Evolutionary conservation across 73 alveolate species (phyloP).

Genomic region (Paramecium tetraurelia): DNA sequence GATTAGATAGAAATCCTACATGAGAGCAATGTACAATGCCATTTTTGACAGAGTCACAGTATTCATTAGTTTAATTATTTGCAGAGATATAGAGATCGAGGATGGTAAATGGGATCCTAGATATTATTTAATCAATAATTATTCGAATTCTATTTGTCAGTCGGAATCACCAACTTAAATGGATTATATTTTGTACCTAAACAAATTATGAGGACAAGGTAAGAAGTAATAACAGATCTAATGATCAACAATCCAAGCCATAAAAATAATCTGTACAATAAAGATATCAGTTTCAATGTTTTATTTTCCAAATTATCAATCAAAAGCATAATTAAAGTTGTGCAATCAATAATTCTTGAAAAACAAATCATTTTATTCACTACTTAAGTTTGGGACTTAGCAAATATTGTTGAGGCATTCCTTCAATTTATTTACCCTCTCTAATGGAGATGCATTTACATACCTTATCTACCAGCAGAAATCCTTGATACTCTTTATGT

Average conservation of each 20-base stretch:
- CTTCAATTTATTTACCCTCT: conserved; percentile 45
- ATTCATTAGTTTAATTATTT: background rate
- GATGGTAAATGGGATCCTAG: background rate
- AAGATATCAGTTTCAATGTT: conserved; percentile 27
- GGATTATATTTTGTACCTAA: conserved; percentile 4
- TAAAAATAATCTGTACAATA: conserved; percentile 16
- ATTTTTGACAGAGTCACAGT: conserved; percentile 23
- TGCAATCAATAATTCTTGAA: conserved; percentile 32
- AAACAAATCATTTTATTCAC: conserved; percentile 44
- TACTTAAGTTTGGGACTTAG: conserved; percentile 21
- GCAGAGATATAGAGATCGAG: conserved; percentile 7
- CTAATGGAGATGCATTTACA: conserved; percentile 54
- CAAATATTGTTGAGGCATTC: conserved; percentile 39
- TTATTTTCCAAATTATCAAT: conserved; percentile 17
- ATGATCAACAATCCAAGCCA: background rate
- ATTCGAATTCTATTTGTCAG: conserved; percentile 17
- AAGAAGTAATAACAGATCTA: conserved; percentile 5
- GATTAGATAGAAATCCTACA: background rate
- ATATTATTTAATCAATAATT: background rate
- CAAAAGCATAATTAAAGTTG: conserved; percentile 17
- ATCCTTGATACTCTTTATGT: conserved; percentile 49
- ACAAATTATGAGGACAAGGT: background rate
- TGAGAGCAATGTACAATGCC: conserved; percentile 13
- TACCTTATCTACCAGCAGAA: conserved; percentile 57
- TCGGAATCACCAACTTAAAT: background rate